Percentiles rank a stretch among this genome's conserved stretches.
phyloP scores from a whole-genome alignment of 805 yeast species.

The Yarrowia keelungensis region DNA sequence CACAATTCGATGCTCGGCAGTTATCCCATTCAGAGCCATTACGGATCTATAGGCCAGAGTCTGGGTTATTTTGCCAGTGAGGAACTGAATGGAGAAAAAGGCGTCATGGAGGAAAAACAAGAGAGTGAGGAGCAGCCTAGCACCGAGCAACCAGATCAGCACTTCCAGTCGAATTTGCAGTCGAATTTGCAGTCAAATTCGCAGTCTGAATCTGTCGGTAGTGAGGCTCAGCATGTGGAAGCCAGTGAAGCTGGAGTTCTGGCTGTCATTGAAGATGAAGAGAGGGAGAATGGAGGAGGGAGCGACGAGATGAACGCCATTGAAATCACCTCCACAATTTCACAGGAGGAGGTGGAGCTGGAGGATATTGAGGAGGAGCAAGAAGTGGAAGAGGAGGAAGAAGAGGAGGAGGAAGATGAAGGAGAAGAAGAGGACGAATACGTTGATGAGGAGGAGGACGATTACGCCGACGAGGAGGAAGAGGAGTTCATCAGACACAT shows the following conservation, averaged over 20 bases:
- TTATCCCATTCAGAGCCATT: conserved; percentile 6
- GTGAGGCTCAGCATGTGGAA: neutral
- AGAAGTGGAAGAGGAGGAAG: neutral
- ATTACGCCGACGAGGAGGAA: neutral
- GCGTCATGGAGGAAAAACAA: neutral
- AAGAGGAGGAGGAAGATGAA: neutral
- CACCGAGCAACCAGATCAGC: neutral
- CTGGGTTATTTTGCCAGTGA: conserved; percentile 1
- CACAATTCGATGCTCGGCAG: conserved; percentile 15
- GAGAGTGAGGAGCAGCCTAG: neutral
- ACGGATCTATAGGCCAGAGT: conserved; percentile 1
- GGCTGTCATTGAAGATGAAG: conserved; percentile 3
- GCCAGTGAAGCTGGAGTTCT: conserved; percentile 15
- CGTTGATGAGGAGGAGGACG: neutral
- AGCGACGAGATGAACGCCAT: neutral
- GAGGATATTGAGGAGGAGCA: neutral
- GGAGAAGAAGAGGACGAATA: neutral
- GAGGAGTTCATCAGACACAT: too few relatives aligned
- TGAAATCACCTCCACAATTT: neutral
- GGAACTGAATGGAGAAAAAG: neutral
- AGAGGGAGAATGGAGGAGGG: neutral
- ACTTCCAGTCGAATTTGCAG: too few relatives aligned
- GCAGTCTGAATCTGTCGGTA: neutral
- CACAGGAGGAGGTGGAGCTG: neutral
- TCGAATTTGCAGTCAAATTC: too few relatives aligned